Percentiles rank a stretch among this genome's conserved stretches.
Conservation (phyloP, 371 early-diverging fungal genomes). For the Mucor ambiguus region DNA sequence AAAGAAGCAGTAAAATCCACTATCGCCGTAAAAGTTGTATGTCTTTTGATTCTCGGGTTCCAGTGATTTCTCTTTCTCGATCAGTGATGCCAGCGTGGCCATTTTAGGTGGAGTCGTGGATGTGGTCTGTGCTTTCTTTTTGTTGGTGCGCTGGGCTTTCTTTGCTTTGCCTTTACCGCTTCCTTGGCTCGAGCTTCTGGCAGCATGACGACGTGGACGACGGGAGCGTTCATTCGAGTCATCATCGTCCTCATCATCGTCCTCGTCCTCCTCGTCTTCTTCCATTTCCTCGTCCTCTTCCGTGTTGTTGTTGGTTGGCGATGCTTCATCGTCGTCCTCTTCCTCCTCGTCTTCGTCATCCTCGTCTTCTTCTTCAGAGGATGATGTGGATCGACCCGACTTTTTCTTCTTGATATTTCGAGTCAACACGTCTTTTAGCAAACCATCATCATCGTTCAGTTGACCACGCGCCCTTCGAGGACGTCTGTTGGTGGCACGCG, state of each 20-base stretch:
- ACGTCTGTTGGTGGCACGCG: background rate
- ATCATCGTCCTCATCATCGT: constrained; percentile 1
- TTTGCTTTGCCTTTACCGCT: background rate
- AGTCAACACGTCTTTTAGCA: constrained; percentile 28
- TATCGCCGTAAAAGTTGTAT: constrained; percentile 72
- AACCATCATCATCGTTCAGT: constrained; percentile 18
- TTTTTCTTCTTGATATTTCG: constrained; percentile 19
- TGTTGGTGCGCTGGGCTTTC: background rate
- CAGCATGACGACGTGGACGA: background rate
- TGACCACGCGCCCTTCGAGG: constrained; percentile 5
- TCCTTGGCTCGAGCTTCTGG: background rate
- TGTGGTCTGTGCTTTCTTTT: constrained; percentile 1
- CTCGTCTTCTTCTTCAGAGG: constrained; percentile 15
- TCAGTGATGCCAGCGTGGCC: constrained; percentile 8
- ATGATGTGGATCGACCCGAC: background rate
- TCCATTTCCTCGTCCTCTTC: constrained; percentile 15
- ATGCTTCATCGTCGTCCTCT: constrained; percentile 15
- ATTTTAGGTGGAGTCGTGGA: background rate
- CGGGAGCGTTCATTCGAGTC: background rate
- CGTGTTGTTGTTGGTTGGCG: constrained; percentile 18
- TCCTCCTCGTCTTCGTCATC: constrained; percentile 16
- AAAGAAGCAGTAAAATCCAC: constrained; percentile 83
- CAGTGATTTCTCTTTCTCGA: constrained; percentile 6
- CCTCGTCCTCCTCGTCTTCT: constrained; percentile 12
- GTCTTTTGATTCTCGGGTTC: constrained; percentile 31